phyloP scores from a whole-genome alignment of 768 basidiomycete species.

The Suillus occidentalis region DNA sequence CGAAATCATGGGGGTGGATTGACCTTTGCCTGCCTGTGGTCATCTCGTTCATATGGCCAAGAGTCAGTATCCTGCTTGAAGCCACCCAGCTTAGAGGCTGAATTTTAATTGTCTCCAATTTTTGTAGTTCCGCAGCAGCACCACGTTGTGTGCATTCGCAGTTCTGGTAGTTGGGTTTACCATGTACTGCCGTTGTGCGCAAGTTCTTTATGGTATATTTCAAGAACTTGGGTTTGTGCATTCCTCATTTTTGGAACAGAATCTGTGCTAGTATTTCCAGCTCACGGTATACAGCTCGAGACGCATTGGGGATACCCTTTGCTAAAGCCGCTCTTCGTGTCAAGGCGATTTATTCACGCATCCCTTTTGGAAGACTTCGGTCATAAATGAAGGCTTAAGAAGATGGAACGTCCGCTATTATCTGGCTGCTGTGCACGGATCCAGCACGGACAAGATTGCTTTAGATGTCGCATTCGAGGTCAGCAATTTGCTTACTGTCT shows the following conservation, averaged over 20 bases:
- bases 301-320: constrained; percentile 59
- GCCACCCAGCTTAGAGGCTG: constrained; percentile 8
- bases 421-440: constrained; percentile 47
- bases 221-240: not conserved
- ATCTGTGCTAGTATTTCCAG: constrained; percentile 64
- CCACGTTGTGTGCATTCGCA: constrained; percentile 10
- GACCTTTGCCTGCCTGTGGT: constrained; percentile 37
- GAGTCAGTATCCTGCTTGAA: constrained; percentile 18
- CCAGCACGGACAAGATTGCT: constrained; percentile 26
- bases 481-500: constrained; percentile 15
- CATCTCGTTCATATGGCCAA: constrained; percentile 35
- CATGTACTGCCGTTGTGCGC: constrained; percentile 39
- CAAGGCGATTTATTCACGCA: constrained; percentile 61
- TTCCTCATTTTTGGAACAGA: constrained; percentile 43
- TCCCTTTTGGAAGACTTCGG: constrained; percentile 51
- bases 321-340: constrained; percentile 26
- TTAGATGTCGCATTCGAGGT: constrained; percentile 67
- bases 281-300: constrained; percentile 75
- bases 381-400: constrained; percentile 73
- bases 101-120: constrained; percentile 14
- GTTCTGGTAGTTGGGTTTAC: constrained; percentile 21
- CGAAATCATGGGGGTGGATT: constrained; percentile 34
- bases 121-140: constrained; percentile 19
- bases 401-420: constrained; percentile 76
- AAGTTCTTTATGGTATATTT: constrained; percentile 48